Evolutionary conservation across 1,139 yeast species (phyloP).

Genomic region (Candida glucosophila): DNA sequence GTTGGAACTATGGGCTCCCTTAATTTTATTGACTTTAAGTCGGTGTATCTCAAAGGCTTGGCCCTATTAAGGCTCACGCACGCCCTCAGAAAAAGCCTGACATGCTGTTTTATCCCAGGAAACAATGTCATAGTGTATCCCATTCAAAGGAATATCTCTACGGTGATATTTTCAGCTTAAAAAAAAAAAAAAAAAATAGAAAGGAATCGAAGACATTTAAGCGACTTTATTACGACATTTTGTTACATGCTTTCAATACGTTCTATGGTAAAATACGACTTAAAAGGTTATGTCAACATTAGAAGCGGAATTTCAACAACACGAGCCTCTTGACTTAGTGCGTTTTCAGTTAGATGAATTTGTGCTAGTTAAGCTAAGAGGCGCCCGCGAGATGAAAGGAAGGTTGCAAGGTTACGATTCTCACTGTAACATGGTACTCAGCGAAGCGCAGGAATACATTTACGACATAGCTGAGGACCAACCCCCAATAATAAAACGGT

Average conservation of each 20-base stretch:
- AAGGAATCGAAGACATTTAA: constrained; percentile 1
- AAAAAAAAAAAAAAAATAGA: constrained; percentile 2
- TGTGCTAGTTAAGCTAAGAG: constrained; percentile 84
- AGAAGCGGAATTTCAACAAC: constrained; percentile 27
- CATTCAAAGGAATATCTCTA: background rate
- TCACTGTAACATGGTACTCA: constrained; percentile 91
- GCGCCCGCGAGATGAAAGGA: constrained; percentile 92
- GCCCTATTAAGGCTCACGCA: constrained; percentile 12
- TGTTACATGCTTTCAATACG: background rate
- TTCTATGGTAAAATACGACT: constrained; percentile 1
- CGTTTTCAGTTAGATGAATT: constrained; percentile 81
- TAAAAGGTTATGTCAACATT: constrained; percentile 23
- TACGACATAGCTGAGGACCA: constrained; percentile 46
- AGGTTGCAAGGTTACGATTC: constrained; percentile 91
- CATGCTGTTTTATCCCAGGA: too few relatives aligned
- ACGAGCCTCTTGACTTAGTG: constrained; percentile 77
- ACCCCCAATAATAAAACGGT: constrained; percentile 43
- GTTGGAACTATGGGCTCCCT: constrained; percentile 87
- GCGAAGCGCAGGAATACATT: constrained; percentile 85
- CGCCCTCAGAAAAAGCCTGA: constrained; percentile 13
- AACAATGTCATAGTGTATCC: too few relatives aligned
- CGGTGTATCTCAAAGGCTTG: constrained; percentile 21
- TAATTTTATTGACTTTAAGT: constrained; percentile 32
- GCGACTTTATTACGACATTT: constrained; percentile 3
- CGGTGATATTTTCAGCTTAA: background rate